phyloP scores from a whole-genome alignment of 768 basidiomycete genomes.

The Boletus patriciae region DNA sequence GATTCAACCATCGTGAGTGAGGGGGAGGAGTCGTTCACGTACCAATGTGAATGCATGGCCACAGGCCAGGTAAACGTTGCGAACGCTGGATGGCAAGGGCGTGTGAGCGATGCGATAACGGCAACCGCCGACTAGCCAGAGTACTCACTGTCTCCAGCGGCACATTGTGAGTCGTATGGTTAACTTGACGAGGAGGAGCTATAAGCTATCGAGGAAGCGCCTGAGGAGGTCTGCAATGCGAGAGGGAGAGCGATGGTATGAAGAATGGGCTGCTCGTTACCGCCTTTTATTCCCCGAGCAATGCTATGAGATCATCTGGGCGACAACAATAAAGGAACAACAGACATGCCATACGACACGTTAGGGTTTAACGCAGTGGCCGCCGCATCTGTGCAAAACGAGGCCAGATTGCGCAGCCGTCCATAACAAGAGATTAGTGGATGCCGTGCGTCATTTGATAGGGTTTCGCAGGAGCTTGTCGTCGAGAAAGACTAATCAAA shows the following conservation, averaged over 20 bases:
- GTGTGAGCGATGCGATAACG: not conserved
- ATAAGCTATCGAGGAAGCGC: constrained; percentile 5
- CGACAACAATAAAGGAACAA: constrained; percentile 20
- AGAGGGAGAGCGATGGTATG: constrained; percentile 7
- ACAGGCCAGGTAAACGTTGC: constrained; percentile 49
- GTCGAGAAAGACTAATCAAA: constrained; percentile 39
- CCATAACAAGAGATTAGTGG: constrained; percentile 24
- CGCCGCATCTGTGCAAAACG: constrained; percentile 26
- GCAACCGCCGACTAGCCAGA: not conserved
- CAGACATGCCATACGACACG: constrained; percentile 19
- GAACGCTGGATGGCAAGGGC: constrained; percentile 35
- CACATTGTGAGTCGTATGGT: constrained; percentile 42
- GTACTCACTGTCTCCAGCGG: constrained; percentile 52
- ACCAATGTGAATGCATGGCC: constrained; percentile 48
- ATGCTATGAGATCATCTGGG: constrained; percentile 28
- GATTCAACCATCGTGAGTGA: not conserved
- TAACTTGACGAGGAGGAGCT: not conserved
- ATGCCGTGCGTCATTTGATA: constrained; percentile 38
- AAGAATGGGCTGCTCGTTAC: constrained; percentile 8
- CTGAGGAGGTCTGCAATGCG: not conserved
- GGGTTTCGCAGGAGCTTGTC: constrained; percentile 35
- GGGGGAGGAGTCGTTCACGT: constrained; percentile 12
- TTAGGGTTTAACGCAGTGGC: constrained; percentile 24
- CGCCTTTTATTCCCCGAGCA: constrained; percentile 29
- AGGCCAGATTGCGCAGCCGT: constrained; percentile 31